phyloP scores from a whole-genome alignment of 2,329 filamentous ascomycete genomes.

The Sporothrix brunneoviolacea region DNA sequence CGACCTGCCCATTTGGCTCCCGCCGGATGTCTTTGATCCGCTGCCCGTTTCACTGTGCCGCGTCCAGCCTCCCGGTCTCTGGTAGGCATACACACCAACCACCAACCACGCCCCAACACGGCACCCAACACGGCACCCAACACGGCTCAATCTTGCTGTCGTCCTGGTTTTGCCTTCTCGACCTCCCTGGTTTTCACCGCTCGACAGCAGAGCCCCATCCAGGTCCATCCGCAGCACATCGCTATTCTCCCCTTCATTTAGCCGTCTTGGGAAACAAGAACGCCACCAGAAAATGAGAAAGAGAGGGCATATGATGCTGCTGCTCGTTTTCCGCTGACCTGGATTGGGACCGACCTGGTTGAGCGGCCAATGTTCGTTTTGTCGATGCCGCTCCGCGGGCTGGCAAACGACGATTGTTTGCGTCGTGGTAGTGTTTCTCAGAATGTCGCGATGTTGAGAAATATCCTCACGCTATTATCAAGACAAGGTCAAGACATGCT shows the following conservation, averaged over 20 bases:
- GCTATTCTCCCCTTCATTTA: background rate
- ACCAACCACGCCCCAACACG: background rate
- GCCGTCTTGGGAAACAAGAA: slow-evolving; percentile 8
- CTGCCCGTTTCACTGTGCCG: background rate
- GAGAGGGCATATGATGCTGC: background rate
- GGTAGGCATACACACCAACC: background rate
- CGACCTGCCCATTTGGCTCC: background rate
- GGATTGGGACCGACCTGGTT: slow-evolving; percentile 3
- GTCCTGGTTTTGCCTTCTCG: background rate
- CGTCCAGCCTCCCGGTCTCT: slow-evolving; percentile 2
- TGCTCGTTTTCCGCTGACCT: background rate
- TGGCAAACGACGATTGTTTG: background rate
- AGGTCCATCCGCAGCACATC: too few species aligned
- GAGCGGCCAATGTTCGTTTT: background rate
- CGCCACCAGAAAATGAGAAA: background rate
- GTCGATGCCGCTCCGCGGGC: background rate
- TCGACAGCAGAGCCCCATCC: too few species aligned
- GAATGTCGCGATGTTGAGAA: background rate
- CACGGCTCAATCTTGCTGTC: background rate
- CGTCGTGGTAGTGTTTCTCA: too few species aligned
- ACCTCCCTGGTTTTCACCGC: background rate
- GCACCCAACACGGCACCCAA: background rate
- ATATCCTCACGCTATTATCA: background rate
- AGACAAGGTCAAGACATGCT: background rate
- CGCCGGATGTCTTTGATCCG: background rate